Base-by-base conservation (phyloP, 2,329 filamentous ascomycete species). In the Xylaria sp. region DNA sequence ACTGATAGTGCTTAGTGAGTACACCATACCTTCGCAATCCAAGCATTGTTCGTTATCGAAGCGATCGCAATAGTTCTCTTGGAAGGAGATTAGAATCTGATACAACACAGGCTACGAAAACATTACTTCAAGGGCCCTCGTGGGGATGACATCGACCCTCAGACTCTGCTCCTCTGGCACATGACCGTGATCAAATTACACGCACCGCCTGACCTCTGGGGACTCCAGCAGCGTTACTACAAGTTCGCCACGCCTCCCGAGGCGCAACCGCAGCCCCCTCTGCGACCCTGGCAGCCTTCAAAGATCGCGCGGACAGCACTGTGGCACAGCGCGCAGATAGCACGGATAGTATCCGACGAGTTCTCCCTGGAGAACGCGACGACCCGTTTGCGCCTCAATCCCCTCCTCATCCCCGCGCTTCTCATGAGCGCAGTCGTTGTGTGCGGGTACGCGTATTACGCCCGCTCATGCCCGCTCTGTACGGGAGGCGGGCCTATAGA, bases 281-380 rank as follows among this genome's bases (percentile, higher is more conserved):
- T 71, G 1, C 59, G 45, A 1, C 37, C 42, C 9, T 71, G 70
- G 70, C 46, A 66, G 7, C n/a, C 9, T 8, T 63, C 68, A 1
- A 56, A 57, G 11, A 54, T 64, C 15, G 63, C 67, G 7, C 68
- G 70, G 1, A 8, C 53, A 1, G 68, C 68, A 11, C 58, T 70
- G 2, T 71, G 69, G 67, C 60, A 64, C 53, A 64, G 67, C 19
- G 66, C 69, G 14, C 69, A 69, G 14, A 66, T 72, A 15, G 65
- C 67, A 38, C 67, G 69, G 7, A 64, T 71, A 9, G 65, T 60
- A 4, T 57, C 54, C 1, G 38, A 15, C 33, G 61, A 64, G 47
- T 33, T 59, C 5, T 35, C 56, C 15, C 45, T 68, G 37, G 64
- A 66, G n/a, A 52, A 57, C 17, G 23, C 61, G 23, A 15, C 14